Evolutionary conservation across 148 eudicot genomes (phyloP).

Genomic region (Chenopodium berlandieri): DNA sequence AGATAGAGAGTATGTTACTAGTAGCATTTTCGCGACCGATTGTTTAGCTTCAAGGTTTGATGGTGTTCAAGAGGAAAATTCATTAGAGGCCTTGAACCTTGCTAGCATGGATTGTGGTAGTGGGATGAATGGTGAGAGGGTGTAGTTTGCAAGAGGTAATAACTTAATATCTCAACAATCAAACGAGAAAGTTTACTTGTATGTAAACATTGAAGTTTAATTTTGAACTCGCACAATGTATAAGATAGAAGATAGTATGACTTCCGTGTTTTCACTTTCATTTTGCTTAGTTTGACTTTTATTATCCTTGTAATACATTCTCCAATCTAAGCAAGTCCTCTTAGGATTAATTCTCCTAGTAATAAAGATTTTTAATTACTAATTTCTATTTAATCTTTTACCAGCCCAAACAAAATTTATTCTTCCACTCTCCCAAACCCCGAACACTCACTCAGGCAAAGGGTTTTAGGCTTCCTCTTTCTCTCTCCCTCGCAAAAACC

Average conservation of each 20-base stretch:
- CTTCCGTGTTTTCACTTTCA: too few species aligned
- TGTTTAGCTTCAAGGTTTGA: slow-evolving; percentile 34
- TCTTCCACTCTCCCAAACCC: too few species aligned
- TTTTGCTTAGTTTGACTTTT: too few species aligned
- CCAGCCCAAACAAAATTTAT: too few species aligned
- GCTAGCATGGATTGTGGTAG: slow-evolving; percentile 39
- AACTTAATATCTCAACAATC: background rate
- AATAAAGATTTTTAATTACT: too few species aligned
- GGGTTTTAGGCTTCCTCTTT: background rate
- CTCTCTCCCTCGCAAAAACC: slow-evolving; percentile 10
- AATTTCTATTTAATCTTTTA: too few species aligned
- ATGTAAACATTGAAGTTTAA: too few species aligned
- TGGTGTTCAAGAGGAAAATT: background rate
- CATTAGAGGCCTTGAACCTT: slow-evolving; percentile 18
- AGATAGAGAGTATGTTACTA: slow-evolving; percentile 29
- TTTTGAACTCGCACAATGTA: background rate
- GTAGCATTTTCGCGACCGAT: slow-evolving; percentile 36
- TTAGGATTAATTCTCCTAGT: too few species aligned
- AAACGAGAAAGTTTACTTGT: too few species aligned
- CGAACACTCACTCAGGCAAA: background rate
- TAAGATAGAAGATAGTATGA: too few species aligned
- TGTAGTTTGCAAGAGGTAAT: slow-evolving; percentile 24
- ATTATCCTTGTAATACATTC: too few species aligned
- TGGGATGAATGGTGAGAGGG: slow-evolving; percentile 33
- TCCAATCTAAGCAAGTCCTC: too few species aligned